A percentile compares a stretch with the other conserved stretches of the same genome.
These are phyloP conservation scores for Suillus alpinus DNA, from an alignment of 768 basidiomycete genomes.

Conservation along the genomic window DNA sequence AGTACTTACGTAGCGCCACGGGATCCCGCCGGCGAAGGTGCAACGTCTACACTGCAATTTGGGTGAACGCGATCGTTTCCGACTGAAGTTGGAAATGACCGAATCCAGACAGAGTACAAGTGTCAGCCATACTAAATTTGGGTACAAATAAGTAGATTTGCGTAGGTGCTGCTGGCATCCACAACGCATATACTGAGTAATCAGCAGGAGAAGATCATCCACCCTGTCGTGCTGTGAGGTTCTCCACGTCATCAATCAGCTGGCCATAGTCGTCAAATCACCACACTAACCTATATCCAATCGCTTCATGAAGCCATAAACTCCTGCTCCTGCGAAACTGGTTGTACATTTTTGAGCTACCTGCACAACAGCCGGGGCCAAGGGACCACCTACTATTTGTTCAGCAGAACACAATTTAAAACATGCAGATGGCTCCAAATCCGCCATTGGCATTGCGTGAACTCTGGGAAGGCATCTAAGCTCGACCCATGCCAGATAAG, in stretches of 20 bases:
- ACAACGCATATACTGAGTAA: background rate
- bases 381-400: background rate
- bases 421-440: too few relatives aligned
- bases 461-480: background rate
- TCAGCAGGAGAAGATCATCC: background rate
- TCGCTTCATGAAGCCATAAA: background rate
- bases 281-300: background rate
- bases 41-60: background rate
- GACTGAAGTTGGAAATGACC: background rate
- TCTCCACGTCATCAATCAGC: background rate
- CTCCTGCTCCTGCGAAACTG: background rate
- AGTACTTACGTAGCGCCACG: background rate
- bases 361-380: background rate
- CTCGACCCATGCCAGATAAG: background rate
- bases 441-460: background rate
- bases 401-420: background rate
- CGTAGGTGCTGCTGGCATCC: background rate
- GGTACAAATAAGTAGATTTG: background rate
- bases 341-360: background rate
- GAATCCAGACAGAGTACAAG: background rate
- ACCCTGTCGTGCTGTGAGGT: background rate
- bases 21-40: background rate
- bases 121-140: background rate
- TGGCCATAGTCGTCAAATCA: background rate
- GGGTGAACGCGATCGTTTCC: background rate